A percentile compares a stretch with the other conserved stretches of the same genome.
Conservation (phyloP, 306 rosid species). For the Gastrolobium villosum region DNA sequence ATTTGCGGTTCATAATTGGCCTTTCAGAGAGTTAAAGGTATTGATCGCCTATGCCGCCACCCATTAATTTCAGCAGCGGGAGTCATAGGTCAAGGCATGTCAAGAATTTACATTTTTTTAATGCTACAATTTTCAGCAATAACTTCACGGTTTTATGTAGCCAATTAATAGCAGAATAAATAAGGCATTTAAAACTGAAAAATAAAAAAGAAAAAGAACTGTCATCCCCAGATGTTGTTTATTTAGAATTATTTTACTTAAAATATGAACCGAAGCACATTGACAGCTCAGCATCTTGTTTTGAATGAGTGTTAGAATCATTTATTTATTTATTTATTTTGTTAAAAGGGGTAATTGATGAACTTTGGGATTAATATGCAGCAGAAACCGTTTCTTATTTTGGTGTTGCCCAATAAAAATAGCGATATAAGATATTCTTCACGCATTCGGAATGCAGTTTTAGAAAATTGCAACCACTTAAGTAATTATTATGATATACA, state of each 20-base stretch:
- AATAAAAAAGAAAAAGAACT: no score
- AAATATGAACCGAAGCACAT: not conserved
- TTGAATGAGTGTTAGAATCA: not conserved
- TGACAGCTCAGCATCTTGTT: not conserved
- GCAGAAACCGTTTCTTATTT: not conserved
- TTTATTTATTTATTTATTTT: not conserved
- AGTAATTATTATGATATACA: no score
- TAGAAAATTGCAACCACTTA: not conserved
- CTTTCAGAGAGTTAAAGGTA: not conserved
- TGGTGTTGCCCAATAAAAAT: not conserved
- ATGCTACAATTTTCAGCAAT: not conserved
- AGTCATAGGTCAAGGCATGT: slow-evolving; percentile 28
- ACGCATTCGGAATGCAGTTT: not conserved
- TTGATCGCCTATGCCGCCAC: slow-evolving; percentile 46
- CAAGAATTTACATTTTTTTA: not conserved
- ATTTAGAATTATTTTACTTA: no score
- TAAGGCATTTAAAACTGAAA: no score
- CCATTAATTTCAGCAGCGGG: slow-evolving; percentile 48
- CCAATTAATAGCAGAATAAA: not conserved
- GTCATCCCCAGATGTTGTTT: not conserved
- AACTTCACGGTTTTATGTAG: not conserved
- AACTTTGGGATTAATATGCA: not conserved
- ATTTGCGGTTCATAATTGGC: not conserved
- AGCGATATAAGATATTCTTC: not conserved
- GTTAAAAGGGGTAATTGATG: not conserved